Base-by-base conservation (phyloP, 2,329 filamentous ascomycete species). In the Neonectria sp. region DNA sequence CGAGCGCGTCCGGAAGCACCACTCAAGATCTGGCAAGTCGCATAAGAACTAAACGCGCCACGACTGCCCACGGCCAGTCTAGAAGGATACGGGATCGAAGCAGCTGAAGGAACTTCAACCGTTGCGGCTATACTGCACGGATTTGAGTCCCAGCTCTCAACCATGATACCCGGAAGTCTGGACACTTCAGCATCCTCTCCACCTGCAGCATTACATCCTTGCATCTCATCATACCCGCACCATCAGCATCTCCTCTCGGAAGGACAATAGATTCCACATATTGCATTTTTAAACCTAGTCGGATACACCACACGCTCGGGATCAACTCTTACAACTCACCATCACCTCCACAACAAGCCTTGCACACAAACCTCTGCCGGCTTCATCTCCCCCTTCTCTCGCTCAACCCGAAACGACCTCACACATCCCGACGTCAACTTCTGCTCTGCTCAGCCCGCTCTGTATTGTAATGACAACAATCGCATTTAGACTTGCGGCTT, bases 1-100 rank as follows among this genome's bases (percentile, higher is more conserved):
- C 25, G 79, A 81, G 73, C 77, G 81, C 62, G 80, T 81, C 68
- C 73, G 81, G 67, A 75, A 71, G 55, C 74, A 76, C 51, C 71
- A 78, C 69, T 70, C 71, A 48, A 69, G 70, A 52, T 71, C 74
- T 6, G 60, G 69, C 68, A 79, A 79, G 72, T 69, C 71, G 51
- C 75, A 78, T 63, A 79, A 77, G 70, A 79, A 79, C 60, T 79
- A 75, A 77, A 68, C 40, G 27, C 51, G 11, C 13, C 17, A 53
- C 13, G 27, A 33, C 46, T 43, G n/a, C 35, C 27, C 37, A 37
- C 11, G 25, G 33, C 45, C 35, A 40, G 37, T 1, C 13, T 21
- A 43, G 51, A 56, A 37, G 46, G 48, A 62, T n/a, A 9, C 17
- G 17, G 17, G 17, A 21, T 21, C 17, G n/a, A 11, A 43, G 17